Evolutionary conservation across 1,284 basidiomycete genomes (phyloP).

Genomic region (Ceratobasidium sp.): DNA sequence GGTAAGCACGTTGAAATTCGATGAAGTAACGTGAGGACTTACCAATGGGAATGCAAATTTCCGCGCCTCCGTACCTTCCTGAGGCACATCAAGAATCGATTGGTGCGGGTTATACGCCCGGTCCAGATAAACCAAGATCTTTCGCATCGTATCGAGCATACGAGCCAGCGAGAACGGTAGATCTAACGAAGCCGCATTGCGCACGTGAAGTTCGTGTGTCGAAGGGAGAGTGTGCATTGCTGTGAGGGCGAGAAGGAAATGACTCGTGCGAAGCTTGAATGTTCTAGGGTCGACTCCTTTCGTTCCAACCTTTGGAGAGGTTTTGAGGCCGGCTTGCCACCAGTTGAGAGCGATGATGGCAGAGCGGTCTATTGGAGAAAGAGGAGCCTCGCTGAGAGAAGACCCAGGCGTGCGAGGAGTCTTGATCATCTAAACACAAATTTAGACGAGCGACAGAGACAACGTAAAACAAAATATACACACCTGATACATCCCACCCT

Average conservation of each 20-base stretch:
- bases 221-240: not conserved
- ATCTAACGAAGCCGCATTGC: not conserved
- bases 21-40: not conserved
- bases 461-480: not conserved
- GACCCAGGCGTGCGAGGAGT: not conserved
- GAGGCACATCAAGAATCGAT: not conserved
- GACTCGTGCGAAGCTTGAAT: not conserved
- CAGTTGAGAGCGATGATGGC: not conserved
- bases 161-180: slow-evolving; percentile 5
- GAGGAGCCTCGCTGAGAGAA: not conserved
- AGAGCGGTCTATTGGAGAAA: not conserved
- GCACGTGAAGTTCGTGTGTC: not conserved
- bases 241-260: slow-evolving; percentile 2
- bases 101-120: not conserved
- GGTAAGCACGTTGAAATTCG: not conserved
- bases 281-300: not conserved
- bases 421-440: not conserved
- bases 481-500: slow-evolving; percentile 1
- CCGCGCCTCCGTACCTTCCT: not conserved
- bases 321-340: not conserved
- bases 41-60: slow-evolving; percentile 5
- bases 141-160: not conserved
- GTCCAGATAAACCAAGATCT: not conserved
- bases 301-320: not conserved
- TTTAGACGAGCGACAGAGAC: not conserved